Percentiles rank a stretch among this genome's conserved stretches.
Evolutionary conservation across 192 early-diverging fungal species (phyloP).

Genomic region (Coemansia sp.): DNA sequence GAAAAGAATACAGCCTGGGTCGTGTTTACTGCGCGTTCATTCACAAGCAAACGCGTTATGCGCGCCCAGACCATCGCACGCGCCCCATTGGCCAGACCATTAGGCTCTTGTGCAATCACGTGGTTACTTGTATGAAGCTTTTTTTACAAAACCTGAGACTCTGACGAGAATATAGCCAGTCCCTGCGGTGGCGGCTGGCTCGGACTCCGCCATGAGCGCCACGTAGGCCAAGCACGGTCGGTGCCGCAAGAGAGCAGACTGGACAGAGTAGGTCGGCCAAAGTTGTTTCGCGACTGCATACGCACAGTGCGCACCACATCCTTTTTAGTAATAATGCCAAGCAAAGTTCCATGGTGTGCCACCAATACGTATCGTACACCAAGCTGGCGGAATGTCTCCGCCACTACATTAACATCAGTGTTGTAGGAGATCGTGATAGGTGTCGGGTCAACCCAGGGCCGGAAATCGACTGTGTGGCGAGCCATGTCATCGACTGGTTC

Average conservation of each 20-base stretch:
- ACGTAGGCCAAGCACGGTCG: neutral
- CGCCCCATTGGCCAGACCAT: conserved; percentile 12
- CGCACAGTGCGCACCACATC: conserved; percentile 61
- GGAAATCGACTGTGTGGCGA: conserved; percentile 56
- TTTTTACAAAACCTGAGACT: conserved; percentile 26
- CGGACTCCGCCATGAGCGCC: neutral
- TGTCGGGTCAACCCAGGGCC: conserved; percentile 69
- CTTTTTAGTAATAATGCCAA: conserved; percentile 76
- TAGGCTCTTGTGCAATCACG: neutral
- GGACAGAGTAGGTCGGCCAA: conserved; percentile 23
- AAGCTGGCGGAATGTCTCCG: conserved; percentile 69
- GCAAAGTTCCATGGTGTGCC: conserved; percentile 61
- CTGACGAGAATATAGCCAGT: conserved; percentile 22
- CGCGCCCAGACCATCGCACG: neutral
- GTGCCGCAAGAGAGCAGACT: conserved; percentile 8
- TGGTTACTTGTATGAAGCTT: neutral
- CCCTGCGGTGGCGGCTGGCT: conserved; percentile 1
- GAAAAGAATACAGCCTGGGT: neutral
- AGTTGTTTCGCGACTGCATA: conserved; percentile 46
- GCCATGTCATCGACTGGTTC: neutral
- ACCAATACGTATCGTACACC: conserved; percentile 67
- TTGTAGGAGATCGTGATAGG: conserved; percentile 66
- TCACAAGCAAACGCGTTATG: neutral
- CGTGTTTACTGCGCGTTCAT: conserved; percentile 6
- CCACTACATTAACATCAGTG: conserved; percentile 67